These are phyloP conservation scores for Pythium inflatum DNA, from an alignment of 352 stramenopile genomes.

Conservation along the genomic window DNA sequence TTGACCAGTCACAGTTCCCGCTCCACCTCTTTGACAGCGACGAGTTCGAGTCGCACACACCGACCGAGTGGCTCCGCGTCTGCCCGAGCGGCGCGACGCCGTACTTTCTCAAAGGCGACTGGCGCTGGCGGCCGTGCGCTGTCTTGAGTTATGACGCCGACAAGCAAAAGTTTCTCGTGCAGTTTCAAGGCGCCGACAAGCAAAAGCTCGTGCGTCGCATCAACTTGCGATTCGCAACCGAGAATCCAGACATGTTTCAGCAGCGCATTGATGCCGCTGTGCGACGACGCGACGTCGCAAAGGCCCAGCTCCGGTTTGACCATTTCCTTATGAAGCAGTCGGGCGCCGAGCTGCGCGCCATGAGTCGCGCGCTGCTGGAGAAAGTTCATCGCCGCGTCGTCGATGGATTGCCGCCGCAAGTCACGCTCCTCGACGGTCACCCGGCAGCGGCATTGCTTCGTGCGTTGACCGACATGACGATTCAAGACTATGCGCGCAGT, in stretches of 20 bases:
- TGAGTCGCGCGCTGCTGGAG: slow-evolving; percentile 79
- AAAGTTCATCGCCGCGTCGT: slow-evolving; percentile 86
- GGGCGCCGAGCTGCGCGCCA: slow-evolving; percentile 66
- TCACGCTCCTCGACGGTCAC: slow-evolving; percentile 66
- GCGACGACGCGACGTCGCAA: slow-evolving; percentile 69
- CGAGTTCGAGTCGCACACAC: slow-evolving; percentile 76
- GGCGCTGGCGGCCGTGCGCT: slow-evolving; percentile 76
- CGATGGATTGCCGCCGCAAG: slow-evolving; percentile 66
- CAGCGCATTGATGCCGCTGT: slow-evolving; percentile 69
- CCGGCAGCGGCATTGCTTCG: slow-evolving; percentile 70
- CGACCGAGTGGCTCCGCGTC: slow-evolving; percentile 74
- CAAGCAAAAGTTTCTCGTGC: slow-evolving; percentile 77
- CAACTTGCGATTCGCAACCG: slow-evolving; percentile 91
- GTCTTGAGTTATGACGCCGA: slow-evolving; percentile 71
- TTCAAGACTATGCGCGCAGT: slow-evolving; percentile 89
- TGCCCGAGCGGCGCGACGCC: slow-evolving; percentile 59
- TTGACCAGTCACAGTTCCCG: slow-evolving; percentile 92
- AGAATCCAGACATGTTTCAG: slow-evolving; percentile 76
- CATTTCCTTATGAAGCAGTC: slow-evolving; percentile 88
- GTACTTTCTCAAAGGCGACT: slow-evolving; percentile 87
- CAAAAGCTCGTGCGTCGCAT: slow-evolving; percentile 89
- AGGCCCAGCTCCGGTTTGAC: slow-evolving; percentile 90
- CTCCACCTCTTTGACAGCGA: slow-evolving; percentile 91
- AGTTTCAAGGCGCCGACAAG: slow-evolving; percentile 85
- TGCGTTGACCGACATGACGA: slow-evolving; percentile 84